A percentile compares a stretch with the other conserved stretches of the same genome.
These are phyloP conservation scores for Clavulina sp. DNA, from an alignment of 768 basidiomycete species.

Conservation along the genomic window DNA sequence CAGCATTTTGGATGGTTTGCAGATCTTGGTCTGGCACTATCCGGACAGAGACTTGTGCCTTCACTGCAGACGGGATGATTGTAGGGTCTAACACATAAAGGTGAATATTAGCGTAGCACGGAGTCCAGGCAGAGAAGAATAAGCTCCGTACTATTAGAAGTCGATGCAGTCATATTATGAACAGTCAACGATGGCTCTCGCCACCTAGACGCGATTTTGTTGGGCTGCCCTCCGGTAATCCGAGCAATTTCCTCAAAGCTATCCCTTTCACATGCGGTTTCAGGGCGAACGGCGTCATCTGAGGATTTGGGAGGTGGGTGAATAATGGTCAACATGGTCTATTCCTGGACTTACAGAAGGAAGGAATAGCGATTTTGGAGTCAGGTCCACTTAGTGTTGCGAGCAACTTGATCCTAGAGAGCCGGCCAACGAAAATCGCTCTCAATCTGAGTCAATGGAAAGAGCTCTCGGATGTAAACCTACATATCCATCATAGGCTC, in stretches of 20 bases:
- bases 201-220: conserved; percentile 65
- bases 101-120: neutral
- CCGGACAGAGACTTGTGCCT: conserved; percentile 74
- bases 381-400: conserved; percentile 37
- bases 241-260: conserved; percentile 52
- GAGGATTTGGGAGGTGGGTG: no score
- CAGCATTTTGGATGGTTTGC: conserved; percentile 40
- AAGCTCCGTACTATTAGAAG: conserved; percentile 61
- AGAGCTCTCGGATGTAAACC: conserved; percentile 11
- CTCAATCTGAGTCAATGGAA: neutral
- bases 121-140: conserved; percentile 2
- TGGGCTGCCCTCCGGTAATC: conserved; percentile 48
- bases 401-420: conserved; percentile 57
- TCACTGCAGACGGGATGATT: conserved; percentile 72
- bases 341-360: conserved; percentile 49
- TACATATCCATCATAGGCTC: conserved; percentile 95
- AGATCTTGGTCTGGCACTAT: conserved; percentile 90
- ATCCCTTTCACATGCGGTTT: conserved; percentile 46
- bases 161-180: conserved; percentile 69
- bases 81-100: conserved; percentile 37
- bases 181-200: conserved; percentile 80
- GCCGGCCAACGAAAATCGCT: neutral
- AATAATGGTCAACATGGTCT: neutral
- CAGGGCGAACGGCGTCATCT: conserved; percentile 65
- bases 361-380: conserved; percentile 41